A percentile compares a stretch with the other conserved stretches of the same genome.
phyloP scores from a whole-genome alignment of 2,329 filamentous ascomycete genomes.

The Cytospora mali region DNA sequence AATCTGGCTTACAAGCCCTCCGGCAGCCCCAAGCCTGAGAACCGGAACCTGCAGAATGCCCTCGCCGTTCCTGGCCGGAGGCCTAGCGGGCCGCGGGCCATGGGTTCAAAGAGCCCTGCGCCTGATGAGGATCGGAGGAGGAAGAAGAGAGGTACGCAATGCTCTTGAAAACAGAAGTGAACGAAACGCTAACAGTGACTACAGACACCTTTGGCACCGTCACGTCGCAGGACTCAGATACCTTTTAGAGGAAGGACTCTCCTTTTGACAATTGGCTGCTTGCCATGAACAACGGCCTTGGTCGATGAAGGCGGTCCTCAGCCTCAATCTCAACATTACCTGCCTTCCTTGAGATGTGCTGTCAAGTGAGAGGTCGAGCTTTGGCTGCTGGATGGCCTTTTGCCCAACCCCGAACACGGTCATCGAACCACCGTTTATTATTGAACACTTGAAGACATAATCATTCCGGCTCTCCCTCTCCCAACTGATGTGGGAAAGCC shows the following conservation, averaged over 20 bases:
- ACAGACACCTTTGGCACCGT: slow-evolving; percentile 58
- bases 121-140: slow-evolving; percentile 44
- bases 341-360: slow-evolving; percentile 3
- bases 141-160: slow-evolving; percentile 58
- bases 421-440: slow-evolving; percentile 1
- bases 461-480: neutral
- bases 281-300: slow-evolving; percentile 21
- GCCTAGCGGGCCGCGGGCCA: slow-evolving; percentile 61
- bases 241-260: slow-evolving; percentile 46
- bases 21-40: slow-evolving; percentile 58
- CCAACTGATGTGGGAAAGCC: neutral
- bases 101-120: slow-evolving; percentile 58
- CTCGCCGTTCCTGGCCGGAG: slow-evolving; percentile 55
- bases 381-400: slow-evolving; percentile 17
- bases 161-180: neutral
- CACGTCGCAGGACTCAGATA: slow-evolving; percentile 56
- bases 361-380: slow-evolving; percentile 10
- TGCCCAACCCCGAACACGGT: neutral
- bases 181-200: slow-evolving; percentile 4
- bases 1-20: slow-evolving; percentile 38
- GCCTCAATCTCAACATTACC: neutral
- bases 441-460: neutral
- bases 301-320: slow-evolving; percentile 9
- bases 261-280: slow-evolving; percentile 24
- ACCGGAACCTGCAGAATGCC: slow-evolving; percentile 58